Evolutionary conservation across 345 rosid species (phyloP), one percentile per base, ranked within the genome.

Genomic region (Salix arbutifolia): DNA sequence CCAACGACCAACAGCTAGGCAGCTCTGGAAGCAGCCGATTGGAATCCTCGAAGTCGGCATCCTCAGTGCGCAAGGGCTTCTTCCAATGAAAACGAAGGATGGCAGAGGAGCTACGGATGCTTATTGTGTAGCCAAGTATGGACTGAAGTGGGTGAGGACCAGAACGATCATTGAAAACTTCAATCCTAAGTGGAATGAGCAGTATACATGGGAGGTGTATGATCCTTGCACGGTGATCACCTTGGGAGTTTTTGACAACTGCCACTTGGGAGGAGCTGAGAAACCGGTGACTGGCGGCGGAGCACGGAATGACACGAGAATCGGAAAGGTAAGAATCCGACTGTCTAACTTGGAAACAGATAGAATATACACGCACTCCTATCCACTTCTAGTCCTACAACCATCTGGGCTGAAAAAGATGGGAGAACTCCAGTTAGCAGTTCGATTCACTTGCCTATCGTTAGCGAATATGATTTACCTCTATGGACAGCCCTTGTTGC

Each of bases 201-300:
- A 81, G 37, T 81, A 81, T 26, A 81, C 84, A 26, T 81, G 84
- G 84, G 84, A 81, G 78, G 81, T 81, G 48, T 81, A 76, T 26
- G 84, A 81, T 74, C 84, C 84, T 53, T 81, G 78, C 78, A 81
- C 84, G 25, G 84, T 77, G 68, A 77, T 81, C 68, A 81, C 84
- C 0, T n/a, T 81, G 9, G 84, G 84, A 23, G 84, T 81, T 70
- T 81, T 81, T 28, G 84, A 81, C 77, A 81, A 81, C 67, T 65
- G 75, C 73, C 84, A 77, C 62, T 77, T 77, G 74, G 75, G 77
- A 28, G 78, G 80, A 8, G 30, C 25, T 44, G 81, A 78, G 31
- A 60, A 76, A n/a, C 28, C 64, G 50, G 67, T 7, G 30, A 2
- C 65, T 16, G 81, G 74, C 38, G 76, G 75, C 6, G 83, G 80